Evolutionary conservation across 768 basidiomycete species (phyloP).

Genomic region (Pisolithus tinctorius): DNA sequence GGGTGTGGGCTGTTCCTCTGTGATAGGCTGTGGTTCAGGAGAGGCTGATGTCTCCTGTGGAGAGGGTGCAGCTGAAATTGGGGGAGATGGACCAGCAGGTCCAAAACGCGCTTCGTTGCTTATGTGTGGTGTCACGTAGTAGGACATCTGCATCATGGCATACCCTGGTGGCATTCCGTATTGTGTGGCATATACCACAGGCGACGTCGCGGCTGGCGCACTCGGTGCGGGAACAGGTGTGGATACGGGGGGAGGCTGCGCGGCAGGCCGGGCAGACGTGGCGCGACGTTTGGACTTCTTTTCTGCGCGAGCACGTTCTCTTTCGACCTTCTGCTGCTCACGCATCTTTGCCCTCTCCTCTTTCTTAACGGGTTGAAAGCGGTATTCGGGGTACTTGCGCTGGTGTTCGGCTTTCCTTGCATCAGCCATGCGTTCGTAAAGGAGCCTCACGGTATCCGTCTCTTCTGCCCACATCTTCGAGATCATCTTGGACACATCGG

Average conservation of each 20-base stretch:
- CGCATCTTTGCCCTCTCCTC: slow-evolving; percentile 39
- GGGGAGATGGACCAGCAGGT: slow-evolving; percentile 44
- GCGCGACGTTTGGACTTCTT: slow-evolving; percentile 18
- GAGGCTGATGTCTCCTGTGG: slow-evolving; percentile 27
- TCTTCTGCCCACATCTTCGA: slow-evolving; percentile 60
- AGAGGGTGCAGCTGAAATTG: slow-evolving; percentile 45
- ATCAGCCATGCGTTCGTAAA: slow-evolving; percentile 51
- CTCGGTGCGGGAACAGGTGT: neutral
- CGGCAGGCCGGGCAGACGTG: slow-evolving; percentile 4
- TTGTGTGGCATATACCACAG: neutral
- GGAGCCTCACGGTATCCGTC: slow-evolving; percentile 35
- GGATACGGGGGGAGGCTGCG: slow-evolving; percentile 8
- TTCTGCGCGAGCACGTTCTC: slow-evolving; percentile 28
- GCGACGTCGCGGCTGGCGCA: neutral
- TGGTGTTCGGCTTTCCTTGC: slow-evolving; percentile 46
- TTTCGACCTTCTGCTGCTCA: slow-evolving; percentile 35
- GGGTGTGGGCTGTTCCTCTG: slow-evolving; percentile 6
- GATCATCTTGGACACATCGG: slow-evolving; percentile 58
- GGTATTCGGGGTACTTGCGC: slow-evolving; percentile 47
- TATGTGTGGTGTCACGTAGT: slow-evolving; percentile 17
- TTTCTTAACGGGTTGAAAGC: slow-evolving; percentile 50
- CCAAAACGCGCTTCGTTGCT: slow-evolving; percentile 22
- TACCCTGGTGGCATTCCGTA: slow-evolving; percentile 2
- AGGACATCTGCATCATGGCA: slow-evolving; percentile 9
- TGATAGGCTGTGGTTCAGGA: slow-evolving; percentile 4